These are phyloP conservation scores for Mallotus nudiflorus DNA, from an alignment of 345 rosid species.

Conservation along the genomic window DNA sequence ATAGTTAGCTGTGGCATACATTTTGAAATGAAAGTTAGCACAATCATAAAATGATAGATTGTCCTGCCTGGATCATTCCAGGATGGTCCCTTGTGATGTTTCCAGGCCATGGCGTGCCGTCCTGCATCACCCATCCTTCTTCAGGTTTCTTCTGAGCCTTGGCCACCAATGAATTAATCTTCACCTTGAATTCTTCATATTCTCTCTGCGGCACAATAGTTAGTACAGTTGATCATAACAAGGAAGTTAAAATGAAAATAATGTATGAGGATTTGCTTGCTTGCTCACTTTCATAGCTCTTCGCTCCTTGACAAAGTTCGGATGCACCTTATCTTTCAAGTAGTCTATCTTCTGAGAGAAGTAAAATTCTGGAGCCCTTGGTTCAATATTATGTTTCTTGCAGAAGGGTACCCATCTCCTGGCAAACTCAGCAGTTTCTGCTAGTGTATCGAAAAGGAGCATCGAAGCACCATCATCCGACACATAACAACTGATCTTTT, in stretches of 20 bases:
- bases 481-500: constrained; percentile 86
- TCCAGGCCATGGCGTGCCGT: constrained; percentile 99
- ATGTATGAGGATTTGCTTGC: constrained; percentile 1
- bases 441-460: constrained; percentile 80
- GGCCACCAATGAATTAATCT: constrained; percentile 82
- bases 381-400: constrained; percentile 82
- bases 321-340: constrained; percentile 90
- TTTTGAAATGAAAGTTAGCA: background rate
- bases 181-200: constrained; percentile 96
- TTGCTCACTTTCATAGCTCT: constrained; percentile 89
- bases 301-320: constrained; percentile 93
- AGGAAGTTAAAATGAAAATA: background rate
- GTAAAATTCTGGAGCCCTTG: constrained; percentile 92
- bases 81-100: constrained; percentile 99
- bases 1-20: background rate
- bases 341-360: constrained; percentile 92
- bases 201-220: constrained; percentile 57
- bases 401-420: constrained; percentile 98
- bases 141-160: constrained; percentile 97
- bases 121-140: constrained; percentile 99
- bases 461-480: constrained; percentile 98
- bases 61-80: constrained; percentile 90
- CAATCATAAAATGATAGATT: no score
- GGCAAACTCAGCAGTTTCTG: constrained; percentile 94
- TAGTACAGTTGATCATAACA: background rate